These are phyloP conservation scores for Trichophyton rubrum DNA, from an alignment of 2,329 filamentous ascomycete species.

Conservation along the genomic window DNA sequence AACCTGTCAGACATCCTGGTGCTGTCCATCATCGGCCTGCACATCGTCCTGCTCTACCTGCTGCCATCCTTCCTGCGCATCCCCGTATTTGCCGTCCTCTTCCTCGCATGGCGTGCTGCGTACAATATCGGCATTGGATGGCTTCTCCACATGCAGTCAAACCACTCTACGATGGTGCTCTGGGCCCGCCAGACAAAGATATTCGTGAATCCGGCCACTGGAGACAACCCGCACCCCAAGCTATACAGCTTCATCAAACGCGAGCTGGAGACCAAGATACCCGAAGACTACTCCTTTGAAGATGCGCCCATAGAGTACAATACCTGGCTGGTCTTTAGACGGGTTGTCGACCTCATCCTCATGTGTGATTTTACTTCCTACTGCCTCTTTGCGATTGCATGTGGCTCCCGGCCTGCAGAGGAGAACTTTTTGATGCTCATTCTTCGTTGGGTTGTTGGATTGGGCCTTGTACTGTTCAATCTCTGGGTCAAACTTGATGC, in stretches of 20 bases:
- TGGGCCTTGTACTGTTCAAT: conserved; percentile 78
- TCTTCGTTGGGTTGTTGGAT: conserved; percentile 66
- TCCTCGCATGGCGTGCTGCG: conserved; percentile 79
- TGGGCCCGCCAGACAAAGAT: conserved; percentile 80
- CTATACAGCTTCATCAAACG: conserved; percentile 73
- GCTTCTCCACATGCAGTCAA: conserved; percentile 78
- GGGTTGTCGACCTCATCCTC: conserved; percentile 88
- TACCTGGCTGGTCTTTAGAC: conserved; percentile 92
- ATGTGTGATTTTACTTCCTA: conserved; percentile 99
- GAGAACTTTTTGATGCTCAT: conserved; percentile 58
- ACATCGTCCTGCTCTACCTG: conserved; percentile 60
- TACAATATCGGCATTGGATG: conserved; percentile 94
- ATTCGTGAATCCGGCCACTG: conserved; percentile 72
- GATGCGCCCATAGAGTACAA: conserved; percentile 95
- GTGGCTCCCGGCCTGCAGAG: conserved; percentile 58
- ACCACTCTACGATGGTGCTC: conserved; percentile 69
- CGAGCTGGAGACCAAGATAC: conserved; percentile 90
- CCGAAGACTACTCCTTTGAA: conserved; percentile 85
- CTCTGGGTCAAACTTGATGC: conserved; percentile 98
- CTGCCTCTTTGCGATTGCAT: conserved; percentile 87
- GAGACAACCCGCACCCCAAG: conserved; percentile 67
- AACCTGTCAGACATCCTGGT: conserved; percentile 79
- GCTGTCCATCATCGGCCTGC: conserved; percentile 60
- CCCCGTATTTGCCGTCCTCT: conserved; percentile 68
- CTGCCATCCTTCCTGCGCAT: conserved; percentile 59